Conservation (phyloP, 2,329 filamentous ascomycete species). For the Fusarium duplospermum region DNA sequence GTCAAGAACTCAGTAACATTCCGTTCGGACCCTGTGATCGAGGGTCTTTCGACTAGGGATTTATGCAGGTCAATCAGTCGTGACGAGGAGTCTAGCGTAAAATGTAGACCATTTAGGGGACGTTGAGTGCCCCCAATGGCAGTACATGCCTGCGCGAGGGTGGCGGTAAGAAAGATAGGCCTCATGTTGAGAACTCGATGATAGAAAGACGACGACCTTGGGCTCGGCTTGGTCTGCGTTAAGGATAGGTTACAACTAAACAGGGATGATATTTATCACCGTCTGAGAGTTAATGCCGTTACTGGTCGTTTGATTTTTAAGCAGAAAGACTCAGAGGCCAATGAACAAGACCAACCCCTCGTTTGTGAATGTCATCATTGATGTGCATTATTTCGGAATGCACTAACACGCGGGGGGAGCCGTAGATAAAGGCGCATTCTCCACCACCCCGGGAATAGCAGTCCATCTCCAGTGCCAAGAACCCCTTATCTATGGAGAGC, state of each 20-base stretch:
- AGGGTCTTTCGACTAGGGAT: neutral
- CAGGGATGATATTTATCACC: neutral
- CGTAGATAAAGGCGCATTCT: neutral
- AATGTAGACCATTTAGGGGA: neutral
- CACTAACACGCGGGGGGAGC: neutral
- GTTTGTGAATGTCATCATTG: neutral
- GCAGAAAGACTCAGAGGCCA: constrained; percentile 35
- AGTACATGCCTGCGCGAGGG: neutral
- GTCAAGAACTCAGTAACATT: neutral
- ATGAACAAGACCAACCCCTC: neutral
- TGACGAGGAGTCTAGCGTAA: neutral
- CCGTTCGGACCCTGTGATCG: neutral
- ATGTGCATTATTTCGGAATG: constrained; percentile 35
- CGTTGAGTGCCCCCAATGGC: neutral
- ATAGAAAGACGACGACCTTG: neutral
- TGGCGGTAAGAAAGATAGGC: neutral
- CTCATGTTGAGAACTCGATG: neutral
- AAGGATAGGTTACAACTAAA: too few relatives aligned
- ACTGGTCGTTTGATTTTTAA: neutral
- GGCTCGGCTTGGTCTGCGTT: neutral
- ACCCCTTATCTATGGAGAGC: neutral
- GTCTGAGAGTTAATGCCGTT: neutral
- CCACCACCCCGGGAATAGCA: neutral
- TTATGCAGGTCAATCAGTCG: neutral
- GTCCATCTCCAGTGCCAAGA: neutral